Evolutionary conservation across 192 early-diverging fungal genomes (phyloP).

Genomic region (Coemansia reversa): DNA sequence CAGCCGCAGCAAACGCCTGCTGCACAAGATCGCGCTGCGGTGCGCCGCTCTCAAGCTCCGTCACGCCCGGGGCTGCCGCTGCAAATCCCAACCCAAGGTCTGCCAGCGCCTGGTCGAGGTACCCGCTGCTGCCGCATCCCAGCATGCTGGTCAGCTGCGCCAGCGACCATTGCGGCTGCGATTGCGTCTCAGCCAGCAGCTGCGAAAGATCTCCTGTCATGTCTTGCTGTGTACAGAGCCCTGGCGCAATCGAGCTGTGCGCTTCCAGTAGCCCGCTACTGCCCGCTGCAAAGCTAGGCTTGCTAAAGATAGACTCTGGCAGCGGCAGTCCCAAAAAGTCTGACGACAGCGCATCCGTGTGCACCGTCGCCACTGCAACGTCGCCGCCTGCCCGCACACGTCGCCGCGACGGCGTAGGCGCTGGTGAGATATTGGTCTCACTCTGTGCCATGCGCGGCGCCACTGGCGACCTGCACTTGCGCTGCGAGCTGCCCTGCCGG

Average conservation of each 20-base stretch:
- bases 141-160: constrained; percentile 48
- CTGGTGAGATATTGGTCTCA: constrained; percentile 36
- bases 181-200: constrained; percentile 11
- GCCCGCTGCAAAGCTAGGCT: constrained; percentile 19
- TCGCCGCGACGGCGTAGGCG: constrained; percentile 21
- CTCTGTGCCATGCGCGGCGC: constrained; percentile 45
- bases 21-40: not conserved
- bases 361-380: constrained; percentile 20
- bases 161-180: constrained; percentile 47
- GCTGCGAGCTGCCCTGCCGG: constrained; percentile 39
- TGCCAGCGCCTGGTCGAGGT: constrained; percentile 36
- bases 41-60: not conserved
- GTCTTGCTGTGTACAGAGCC: constrained; percentile 33
- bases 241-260: constrained; percentile 20
- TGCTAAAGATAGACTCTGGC: constrained; percentile 49
- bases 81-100: constrained; percentile 37
- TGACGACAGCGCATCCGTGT: constrained; percentile 48
- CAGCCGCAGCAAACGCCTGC: constrained; percentile 4
- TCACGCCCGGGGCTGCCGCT: constrained; percentile 3
- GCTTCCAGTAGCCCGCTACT: not conserved
- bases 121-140: constrained; percentile 23
- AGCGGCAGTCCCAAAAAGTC: constrained; percentile 51
- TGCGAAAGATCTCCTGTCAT: constrained; percentile 36
- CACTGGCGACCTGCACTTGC: constrained; percentile 24
- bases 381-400: constrained; percentile 22